Evolutionary conservation across 73 alveolate species (phyloP), one percentile per base, ranked within the genome.

Genomic region (Durusdinium trenchii): DNA sequence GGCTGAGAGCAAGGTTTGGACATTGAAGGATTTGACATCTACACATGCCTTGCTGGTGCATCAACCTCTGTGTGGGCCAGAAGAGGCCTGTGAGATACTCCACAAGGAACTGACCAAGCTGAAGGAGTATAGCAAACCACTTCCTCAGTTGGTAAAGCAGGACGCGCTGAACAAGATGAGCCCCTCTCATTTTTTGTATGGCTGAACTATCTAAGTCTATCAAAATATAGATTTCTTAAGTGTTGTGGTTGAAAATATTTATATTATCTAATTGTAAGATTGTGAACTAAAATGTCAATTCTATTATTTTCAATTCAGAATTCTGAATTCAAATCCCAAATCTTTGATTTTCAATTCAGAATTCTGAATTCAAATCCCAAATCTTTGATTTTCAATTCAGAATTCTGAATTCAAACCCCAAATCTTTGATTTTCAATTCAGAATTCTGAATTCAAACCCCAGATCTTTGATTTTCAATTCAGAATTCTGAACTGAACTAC

Each of bases 121-220:
- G 62, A 79, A 79, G 43, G 90, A 79, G 43, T 79, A 62, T 57
- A 79, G 32, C 38, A 78, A 79, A 43, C 32, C 90, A n/a, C 32
- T 23, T 57, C 64, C 90, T 79, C 43, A 57, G 28, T 45, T 79
- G 52, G 45, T 79, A 0, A 62, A 40, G 45, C 62, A 43, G 36
- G 90, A 42, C 28, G 90, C 45, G 36, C 57, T 23, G 7, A 36
- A 38, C 32, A 12, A 79, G 90, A 57, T 79, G 54, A n/a, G 38
- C 7, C 90, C 90, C 38, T 42, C 64, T 6, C 36, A 47, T 18
- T 79, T n/a, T n/a, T n/a, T n/a, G n/a, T n/a, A n/a, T n/a, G n/a
- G n/a, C n/a, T n/a, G n/a, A n/a, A n/a, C n/a, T n/a, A n/a, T n/a
- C n/a, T n/a, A n/a, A n/a, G n/a, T n/a, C n/a, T n/a, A n/a, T n/a